These are phyloP conservation scores for Neurospora sp. DNA, from an alignment of 2,329 filamentous ascomycete species.

Conservation along the genomic window DNA sequence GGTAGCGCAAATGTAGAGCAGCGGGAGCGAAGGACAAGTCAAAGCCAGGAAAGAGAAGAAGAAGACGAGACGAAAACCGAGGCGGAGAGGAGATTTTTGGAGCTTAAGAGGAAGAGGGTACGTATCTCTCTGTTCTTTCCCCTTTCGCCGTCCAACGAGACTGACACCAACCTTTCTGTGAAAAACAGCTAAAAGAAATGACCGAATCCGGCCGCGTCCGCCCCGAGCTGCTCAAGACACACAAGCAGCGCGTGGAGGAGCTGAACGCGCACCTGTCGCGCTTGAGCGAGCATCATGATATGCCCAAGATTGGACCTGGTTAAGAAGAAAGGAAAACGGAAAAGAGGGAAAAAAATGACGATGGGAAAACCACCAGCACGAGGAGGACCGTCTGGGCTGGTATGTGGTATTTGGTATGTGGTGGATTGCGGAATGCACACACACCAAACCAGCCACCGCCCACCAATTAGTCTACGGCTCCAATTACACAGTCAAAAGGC, in stretches of 20 bases:
- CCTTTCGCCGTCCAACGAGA: not conserved
- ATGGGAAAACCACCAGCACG: not conserved
- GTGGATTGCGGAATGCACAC: not conserved
- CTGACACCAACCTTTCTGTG: not conserved
- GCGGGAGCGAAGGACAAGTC: conserved; percentile 7
- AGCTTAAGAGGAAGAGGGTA: conserved; percentile 72
- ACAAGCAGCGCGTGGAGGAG: conserved; percentile 94
- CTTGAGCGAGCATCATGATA: conserved; percentile 95
- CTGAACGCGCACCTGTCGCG: conserved; percentile 87
- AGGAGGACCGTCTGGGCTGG: not conserved
- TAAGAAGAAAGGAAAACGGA: conserved; percentile 21
- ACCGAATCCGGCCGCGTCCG: conserved; percentile 48
- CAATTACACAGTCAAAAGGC: not conserved
- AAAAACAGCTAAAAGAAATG: conserved; percentile 63
- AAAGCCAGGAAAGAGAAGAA: conserved; percentile 17
- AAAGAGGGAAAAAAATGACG: not conserved
- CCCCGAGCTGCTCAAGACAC: conserved; percentile 83
- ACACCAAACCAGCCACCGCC: not conserved
- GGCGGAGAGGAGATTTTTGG: conserved; percentile 71
- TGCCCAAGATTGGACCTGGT: conserved; percentile 61
- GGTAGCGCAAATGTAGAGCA: conserved; percentile 13
- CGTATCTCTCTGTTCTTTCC: conserved; percentile 22
- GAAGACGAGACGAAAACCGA: conserved; percentile 49
- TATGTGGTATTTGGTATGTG: not conserved
- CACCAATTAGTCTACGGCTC: too few species aligned